Conservation (phyloP, 148 eudicot species). For the Arbutus unedo region DNA sequence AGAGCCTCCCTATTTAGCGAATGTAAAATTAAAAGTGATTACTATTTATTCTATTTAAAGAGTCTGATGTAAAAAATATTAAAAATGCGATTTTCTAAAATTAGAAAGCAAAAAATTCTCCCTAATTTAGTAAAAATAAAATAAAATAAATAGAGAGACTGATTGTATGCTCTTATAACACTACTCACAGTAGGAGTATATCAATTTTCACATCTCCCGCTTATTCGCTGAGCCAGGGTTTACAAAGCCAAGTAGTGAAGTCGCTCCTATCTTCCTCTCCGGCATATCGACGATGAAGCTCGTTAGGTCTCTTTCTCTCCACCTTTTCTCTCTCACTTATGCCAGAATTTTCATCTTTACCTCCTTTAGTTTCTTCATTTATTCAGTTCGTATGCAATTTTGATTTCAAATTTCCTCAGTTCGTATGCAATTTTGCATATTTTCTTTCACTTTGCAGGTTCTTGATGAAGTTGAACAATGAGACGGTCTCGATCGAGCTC, state of each 20-base stretch:
- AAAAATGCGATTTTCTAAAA: no score
- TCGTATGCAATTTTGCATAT: not conserved
- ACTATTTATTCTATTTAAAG: no score
- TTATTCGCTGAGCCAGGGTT: not conserved
- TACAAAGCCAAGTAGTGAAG: not conserved
- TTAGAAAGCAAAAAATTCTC: no score
- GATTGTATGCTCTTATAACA: no score
- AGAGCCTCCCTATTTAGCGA: no score
- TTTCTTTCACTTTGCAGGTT: conserved; percentile 19
- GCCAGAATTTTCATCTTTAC: no score
- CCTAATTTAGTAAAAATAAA: no score
- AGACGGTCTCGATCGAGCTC: conserved; percentile 80
- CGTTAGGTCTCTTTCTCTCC: conserved; percentile 37
- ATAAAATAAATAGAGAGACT: no score
- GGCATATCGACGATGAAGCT: conserved; percentile 44
- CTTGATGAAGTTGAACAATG: conserved; percentile 79
- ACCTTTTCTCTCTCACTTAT: not conserved
- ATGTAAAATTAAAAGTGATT: no score
- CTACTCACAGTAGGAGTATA: no score
- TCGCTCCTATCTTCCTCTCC: not conserved
- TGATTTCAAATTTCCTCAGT: not conserved
- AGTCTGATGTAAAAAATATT: no score
- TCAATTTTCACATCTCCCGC: conserved; percentile 8
- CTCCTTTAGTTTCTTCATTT: not conserved
- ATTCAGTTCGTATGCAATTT: not conserved